Evolutionary conservation across 2,329 filamentous ascomycete genomes (phyloP), one percentile per base, ranked within the genome.

Genomic region (Ophiobolus disseminans): DNA sequence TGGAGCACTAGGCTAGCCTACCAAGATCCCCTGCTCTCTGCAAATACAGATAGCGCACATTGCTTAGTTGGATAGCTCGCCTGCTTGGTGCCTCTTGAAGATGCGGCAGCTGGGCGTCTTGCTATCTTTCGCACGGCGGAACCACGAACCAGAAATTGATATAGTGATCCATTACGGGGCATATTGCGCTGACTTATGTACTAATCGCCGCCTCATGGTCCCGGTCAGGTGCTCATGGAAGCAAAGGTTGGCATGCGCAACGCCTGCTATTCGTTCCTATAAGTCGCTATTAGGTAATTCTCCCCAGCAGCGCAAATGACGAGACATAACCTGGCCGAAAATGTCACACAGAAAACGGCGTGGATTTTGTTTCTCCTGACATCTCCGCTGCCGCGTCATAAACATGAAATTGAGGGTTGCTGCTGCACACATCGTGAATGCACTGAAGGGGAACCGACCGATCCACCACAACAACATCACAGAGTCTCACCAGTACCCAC

Each of bases 251-350:
- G 56, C 58, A 53, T 66, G 58, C 62, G 62, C 64, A 61, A 57
- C 55, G 62, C 60, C 60, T 63, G 52, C 65, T 58, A 70, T 70
- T 70, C 63, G 67, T 63, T 51, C 57, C 51, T 42, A 42, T 41
- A 28, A 35, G 38, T 49, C 64, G 57, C 66, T 64, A 72, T 72
- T 72, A 72, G 58, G 63, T 72, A 72, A 72, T 64, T 63, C 43
- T 57, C 54, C 55, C 55, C 54, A 59, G 63, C 43, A 59, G 56
- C 51, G 57, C 57, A 56, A 60, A 62, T 62, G 62, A 66, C 55
- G 57, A 58, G 40, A 25, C 55, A 53, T 45, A 45, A 62, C 57
- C 48, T 52, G 48, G 53, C 56, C 57, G 37, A 49, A 45, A 57
- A 53, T 42, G 55, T 69, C 60, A 58, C 60, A 68, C 68, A 68